These are phyloP conservation scores for Mortierella sp. DNA, from an alignment of 371 early-diverging fungal species.

Conservation along the genomic window DNA sequence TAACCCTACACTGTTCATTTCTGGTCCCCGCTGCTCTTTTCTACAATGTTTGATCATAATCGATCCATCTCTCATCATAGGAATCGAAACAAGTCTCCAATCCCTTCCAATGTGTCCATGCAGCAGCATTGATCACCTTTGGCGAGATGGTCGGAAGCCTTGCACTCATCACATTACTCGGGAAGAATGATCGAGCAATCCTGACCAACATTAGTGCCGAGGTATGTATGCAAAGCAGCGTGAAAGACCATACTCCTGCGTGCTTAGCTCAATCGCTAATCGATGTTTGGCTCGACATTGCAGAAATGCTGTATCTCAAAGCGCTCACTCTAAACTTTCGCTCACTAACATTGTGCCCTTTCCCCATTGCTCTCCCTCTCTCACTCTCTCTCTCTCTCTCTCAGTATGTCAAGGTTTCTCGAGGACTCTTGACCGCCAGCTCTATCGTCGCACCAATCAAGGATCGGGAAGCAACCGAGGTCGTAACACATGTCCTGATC, in stretches of 20 bases:
- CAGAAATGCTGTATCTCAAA: too few relatives aligned
- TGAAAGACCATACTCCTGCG: too few relatives aligned
- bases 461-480: conserved; percentile 36
- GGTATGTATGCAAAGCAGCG: conserved; percentile 53
- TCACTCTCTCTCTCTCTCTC: too few relatives aligned
- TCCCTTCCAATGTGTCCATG: conserved; percentile 58
- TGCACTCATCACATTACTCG: conserved; percentile 59
- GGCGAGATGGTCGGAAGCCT: conserved; percentile 70
- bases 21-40: neutral
- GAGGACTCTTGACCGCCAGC: conserved; percentile 47
- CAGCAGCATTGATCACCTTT: conserved; percentile 69
- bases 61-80: conserved; percentile 5
- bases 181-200: conserved; percentile 59
- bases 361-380: too few relatives aligned
- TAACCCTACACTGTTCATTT: neutral
- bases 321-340: too few relatives aligned
- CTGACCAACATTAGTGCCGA: conserved; percentile 62
- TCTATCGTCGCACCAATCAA: conserved; percentile 43
- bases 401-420: conserved; percentile 49
- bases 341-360: too few relatives aligned
- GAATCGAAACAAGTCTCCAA: conserved; percentile 45
- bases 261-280: too few relatives aligned
- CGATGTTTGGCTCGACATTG: too few relatives aligned
- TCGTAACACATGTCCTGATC: conserved; percentile 39
- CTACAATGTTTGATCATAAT: neutral